Evolutionary conservation across 257 asterid species (phyloP).

Genomic region (Nicotiana paniculata): DNA sequence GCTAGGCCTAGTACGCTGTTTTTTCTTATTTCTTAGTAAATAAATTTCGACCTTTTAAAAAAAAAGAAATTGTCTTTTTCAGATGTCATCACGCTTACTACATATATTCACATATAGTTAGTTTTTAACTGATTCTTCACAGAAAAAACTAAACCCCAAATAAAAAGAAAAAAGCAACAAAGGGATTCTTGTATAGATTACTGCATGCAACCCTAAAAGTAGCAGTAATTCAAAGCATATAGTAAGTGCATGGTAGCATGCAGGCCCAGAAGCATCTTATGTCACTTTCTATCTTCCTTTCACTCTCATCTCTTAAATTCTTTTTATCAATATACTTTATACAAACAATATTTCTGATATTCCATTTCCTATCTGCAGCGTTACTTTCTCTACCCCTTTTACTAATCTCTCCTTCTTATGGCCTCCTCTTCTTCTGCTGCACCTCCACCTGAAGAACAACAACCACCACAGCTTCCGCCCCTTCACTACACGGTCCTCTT

Average conservation of each 20-base stretch:
- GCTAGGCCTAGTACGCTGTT: background rate
- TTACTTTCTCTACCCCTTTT: background rate
- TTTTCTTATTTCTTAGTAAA: background rate
- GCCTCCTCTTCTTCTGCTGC: conserved; percentile 24
- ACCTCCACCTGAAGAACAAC: conserved; percentile 36
- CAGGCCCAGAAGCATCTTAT: background rate
- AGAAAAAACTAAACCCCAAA: background rate
- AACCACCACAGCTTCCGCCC: conserved; percentile 23
- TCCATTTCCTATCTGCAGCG: background rate
- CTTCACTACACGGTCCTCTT: conserved; percentile 57
- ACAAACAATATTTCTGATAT: too few relatives aligned
- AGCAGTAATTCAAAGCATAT: background rate
- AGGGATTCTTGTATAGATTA: background rate
- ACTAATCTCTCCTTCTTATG: conserved; percentile 20
- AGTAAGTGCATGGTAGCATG: background rate
- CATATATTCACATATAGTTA: background rate
- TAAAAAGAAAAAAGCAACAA: background rate
- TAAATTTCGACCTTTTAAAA: background rate
- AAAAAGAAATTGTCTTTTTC: background rate
- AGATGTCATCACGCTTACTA: background rate
- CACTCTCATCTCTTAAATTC: conserved; percentile 4
- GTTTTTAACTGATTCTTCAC: background rate
- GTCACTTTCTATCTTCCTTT: background rate
- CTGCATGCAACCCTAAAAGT: conserved; percentile 3
- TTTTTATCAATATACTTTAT: background rate